A percentile compares a stretch with the other conserved stretches of the same genome.
Conservation (phyloP, 768 basidiomycete species). For the Calocera cornea region DNA sequence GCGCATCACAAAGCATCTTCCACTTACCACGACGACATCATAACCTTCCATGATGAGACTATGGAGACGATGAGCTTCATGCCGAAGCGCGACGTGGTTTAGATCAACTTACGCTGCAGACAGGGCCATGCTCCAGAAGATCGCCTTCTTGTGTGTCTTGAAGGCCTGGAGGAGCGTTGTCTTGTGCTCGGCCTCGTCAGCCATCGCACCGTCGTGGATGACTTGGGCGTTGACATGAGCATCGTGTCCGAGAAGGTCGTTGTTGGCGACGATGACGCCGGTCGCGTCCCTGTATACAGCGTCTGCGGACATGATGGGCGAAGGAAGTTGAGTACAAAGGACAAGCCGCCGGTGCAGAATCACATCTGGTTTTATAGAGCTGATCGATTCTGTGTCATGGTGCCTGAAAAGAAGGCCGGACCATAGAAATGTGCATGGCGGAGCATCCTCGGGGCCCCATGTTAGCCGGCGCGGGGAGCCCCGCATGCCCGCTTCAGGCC, state of each 20-base stretch:
- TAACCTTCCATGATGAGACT: slow-evolving; percentile 24
- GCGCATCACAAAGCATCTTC: background rate
- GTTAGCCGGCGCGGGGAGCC: background rate
- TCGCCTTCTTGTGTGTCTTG: slow-evolving; percentile 24
- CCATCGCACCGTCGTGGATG: slow-evolving; percentile 21
- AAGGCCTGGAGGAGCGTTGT: slow-evolving; percentile 25
- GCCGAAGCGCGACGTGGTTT: no score
- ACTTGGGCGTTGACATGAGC: slow-evolving; percentile 13
- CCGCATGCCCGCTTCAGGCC: background rate
- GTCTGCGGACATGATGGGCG: background rate
- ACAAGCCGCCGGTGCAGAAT: background rate
- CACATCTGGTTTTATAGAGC: background rate
- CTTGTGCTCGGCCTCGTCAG: slow-evolving; percentile 21
- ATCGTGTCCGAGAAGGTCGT: slow-evolving; percentile 12
- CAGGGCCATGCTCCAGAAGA: slow-evolving; percentile 23
- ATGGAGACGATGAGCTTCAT: background rate
- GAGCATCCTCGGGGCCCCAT: background rate
- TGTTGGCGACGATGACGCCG: slow-evolving; percentile 11
- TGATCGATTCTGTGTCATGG: background rate
- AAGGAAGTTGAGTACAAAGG: background rate
- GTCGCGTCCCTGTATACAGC: background rate
- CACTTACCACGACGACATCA: slow-evolving; percentile 17
- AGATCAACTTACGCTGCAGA: slow-evolving; percentile 9
- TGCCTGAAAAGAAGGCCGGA: background rate
- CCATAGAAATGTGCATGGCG: background rate